These are phyloP conservation scores for Ampelomyces quisqualis DNA, from an alignment of 2,329 filamentous ascomycete genomes.

Conservation along the genomic window DNA sequence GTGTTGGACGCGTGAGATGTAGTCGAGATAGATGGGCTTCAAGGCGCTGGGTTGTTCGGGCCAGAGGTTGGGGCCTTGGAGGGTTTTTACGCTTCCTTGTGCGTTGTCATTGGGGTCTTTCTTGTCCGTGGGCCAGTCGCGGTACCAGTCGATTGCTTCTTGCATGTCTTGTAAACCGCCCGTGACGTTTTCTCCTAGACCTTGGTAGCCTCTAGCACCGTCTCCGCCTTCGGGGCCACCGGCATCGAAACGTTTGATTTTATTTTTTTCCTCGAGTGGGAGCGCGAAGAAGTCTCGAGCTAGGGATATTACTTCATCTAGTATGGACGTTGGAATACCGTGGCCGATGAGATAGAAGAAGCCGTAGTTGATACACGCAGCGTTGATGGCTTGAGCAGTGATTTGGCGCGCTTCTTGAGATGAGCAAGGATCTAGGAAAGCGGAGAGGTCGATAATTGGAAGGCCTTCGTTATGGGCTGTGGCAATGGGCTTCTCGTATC, in stretches of 20 bases:
- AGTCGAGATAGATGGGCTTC: constrained; percentile 33
- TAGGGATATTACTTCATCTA: constrained; percentile 33
- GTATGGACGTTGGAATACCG: constrained; percentile 36
- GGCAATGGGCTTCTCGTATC: constrained; percentile 16
- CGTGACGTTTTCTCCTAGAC: constrained; percentile 43
- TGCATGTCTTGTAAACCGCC: constrained; percentile 39
- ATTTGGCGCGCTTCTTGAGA: constrained; percentile 18
- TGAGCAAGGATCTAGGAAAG: constrained; percentile 35
- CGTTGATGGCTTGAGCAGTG: constrained; percentile 36
- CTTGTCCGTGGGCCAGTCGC: constrained; percentile 33
- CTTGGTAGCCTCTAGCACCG: constrained; percentile 43
- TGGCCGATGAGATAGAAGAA: constrained; percentile 50
- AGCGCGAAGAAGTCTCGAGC: constrained; percentile 41
- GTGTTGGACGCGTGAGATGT: constrained; percentile 30
- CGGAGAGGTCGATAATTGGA: constrained; percentile 47
- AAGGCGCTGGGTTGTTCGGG: constrained; percentile 38
- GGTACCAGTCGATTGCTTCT: constrained; percentile 46
- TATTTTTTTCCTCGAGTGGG: constrained; percentile 31
- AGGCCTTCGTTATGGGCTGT: constrained; percentile 26
- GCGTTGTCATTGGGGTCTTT: constrained; percentile 18
- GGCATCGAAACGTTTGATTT: constrained; percentile 40
- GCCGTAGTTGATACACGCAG: constrained; percentile 44
- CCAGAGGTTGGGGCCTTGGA: constrained; percentile 49
- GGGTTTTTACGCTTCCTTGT: constrained; percentile 26
- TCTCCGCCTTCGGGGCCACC: constrained; percentile 38